These are phyloP conservation scores for Trichoderma sp. DNA, from an alignment of 2,329 filamentous ascomycete species.

Conservation along the genomic window DNA sequence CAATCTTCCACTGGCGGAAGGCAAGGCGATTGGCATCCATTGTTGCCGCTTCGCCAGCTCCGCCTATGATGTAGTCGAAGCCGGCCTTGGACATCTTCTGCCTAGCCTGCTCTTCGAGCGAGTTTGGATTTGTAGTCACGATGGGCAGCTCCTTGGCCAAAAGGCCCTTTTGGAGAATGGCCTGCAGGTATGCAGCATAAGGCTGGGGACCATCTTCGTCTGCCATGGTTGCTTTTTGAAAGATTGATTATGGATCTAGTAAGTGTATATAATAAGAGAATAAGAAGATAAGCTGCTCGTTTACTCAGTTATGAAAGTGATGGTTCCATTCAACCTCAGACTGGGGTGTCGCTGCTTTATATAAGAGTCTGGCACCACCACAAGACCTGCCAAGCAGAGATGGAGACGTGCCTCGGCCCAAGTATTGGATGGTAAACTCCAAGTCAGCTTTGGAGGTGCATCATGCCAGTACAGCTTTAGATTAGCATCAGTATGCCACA, in stretches of 20 bases:
- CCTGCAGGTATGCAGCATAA: slow-evolving; percentile 44
- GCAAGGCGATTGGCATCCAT: slow-evolving; percentile 58
- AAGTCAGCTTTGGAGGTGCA: background rate
- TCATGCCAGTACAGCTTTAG: background rate
- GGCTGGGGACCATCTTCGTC: slow-evolving; percentile 17
- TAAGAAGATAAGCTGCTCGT: background rate
- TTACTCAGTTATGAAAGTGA: background rate
- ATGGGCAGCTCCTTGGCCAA: slow-evolving; percentile 45
- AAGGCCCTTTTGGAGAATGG: slow-evolving; percentile 52
- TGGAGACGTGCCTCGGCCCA: slow-evolving; percentile 9
- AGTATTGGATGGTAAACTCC: background rate
- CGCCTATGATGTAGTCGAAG: slow-evolving; percentile 61
- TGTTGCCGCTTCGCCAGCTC: slow-evolving; percentile 59
- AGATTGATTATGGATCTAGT: background rate
- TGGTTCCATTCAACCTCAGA: background rate
- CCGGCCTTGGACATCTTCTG: slow-evolving; percentile 44
- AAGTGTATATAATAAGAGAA: background rate
- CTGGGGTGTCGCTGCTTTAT: background rate
- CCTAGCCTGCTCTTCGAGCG: slow-evolving; percentile 53
- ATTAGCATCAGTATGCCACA: background rate
- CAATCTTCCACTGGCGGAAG: slow-evolving; percentile 51
- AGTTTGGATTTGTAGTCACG: slow-evolving; percentile 58
- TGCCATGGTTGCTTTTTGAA: slow-evolving; percentile 19
- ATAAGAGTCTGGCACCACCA: background rate
- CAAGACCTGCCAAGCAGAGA: background rate